Evolutionary conservation across 805 yeast genomes (phyloP), one percentile per base, ranked within the genome.

Genomic region (Brettanomyces sp.): DNA sequence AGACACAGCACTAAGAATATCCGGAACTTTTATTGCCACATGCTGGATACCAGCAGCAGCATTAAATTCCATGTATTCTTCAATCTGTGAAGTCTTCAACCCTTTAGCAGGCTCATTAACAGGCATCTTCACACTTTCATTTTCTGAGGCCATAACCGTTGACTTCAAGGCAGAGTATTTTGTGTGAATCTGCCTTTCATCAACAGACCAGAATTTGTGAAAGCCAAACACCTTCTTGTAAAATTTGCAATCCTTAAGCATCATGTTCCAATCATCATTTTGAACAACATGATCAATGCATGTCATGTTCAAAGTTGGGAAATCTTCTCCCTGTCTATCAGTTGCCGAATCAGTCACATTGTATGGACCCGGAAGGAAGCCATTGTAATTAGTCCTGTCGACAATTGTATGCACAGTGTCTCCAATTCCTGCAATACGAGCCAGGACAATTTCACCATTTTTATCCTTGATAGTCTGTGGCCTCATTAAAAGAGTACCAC

Each of bases 1-100:
- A 2, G 58, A 49, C 12, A 87, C 82, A 0, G 88, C 69, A 3
- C 59, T 57, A 21, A 85, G 53, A 36, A 87, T 86, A 59, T 84
- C 70, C 25, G 67, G 62, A 0, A 91, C 85, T 43, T 67, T 63
- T 23, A 87, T 60, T 0, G 95, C 95, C 56, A 87, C 67, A 57
- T 87, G 95, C 64, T 87, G 95, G 34, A 88, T 76, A 3, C 95
- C 95, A 0, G 95, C 84, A 0, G 95, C 95, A 42, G 76, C 76
- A 59, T 85, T 73, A 56, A 69, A 87, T 44, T 80, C 83, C 51
- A 82, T 63, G 58, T 82, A 87, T 62, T 87, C 96, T 62, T 86
- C 95, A 48, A 87, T 82, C 58, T 87, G 95, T 3, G 90, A 80
- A 56, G 70, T 77, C 58, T 74, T 73, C 38, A 67, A 59, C 1